Evolutionary conservation across 805 yeast species (phyloP), one percentile per base, ranked within the genome.

Genomic region (Ogataea pilisensis): DNA sequence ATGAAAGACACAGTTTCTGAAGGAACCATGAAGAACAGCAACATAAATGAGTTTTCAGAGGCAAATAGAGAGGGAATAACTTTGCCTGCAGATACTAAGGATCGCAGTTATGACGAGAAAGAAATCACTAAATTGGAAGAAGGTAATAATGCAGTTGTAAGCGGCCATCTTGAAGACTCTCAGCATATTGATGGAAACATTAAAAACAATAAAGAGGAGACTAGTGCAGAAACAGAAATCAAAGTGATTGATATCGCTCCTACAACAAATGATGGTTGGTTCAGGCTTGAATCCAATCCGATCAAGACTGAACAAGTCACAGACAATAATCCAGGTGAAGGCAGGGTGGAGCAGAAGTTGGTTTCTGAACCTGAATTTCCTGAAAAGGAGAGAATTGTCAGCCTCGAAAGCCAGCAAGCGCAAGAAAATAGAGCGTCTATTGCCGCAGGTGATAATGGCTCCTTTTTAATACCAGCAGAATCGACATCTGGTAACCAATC

Each of bases 321-420:
- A 21, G 14, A 38, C n/a, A n/a, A n/a, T n/a, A n/a, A n/a, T n/a
- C n/a, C n/a, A n/a, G n/a, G n/a, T n/a, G n/a, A n/a, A n/a, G n/a
- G n/a, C n/a, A n/a, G n/a, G n/a, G n/a, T n/a, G n/a, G n/a, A n/a
- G n/a, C n/a, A n/a, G n/a, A n/a, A n/a, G n/a, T n/a, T n/a, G n/a
- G n/a, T n/a, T n/a, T n/a, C n/a, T n/a, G n/a, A n/a, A n/a, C n/a
- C n/a, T n/a, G n/a, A n/a, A n/a, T n/a, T n/a, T n/a, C n/a, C 12
- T 7, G 41, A 39, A 34, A 49, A 43, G 22, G 48, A 27, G 13
- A 44, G 46, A 22, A 45, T 35, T 35, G 49, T 47, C 17, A 34
- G 43, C 17, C 45, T 46, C 45, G 54, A 45, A 1, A 41, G 39
- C 18, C 29, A 27, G 13, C 29, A 9, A 9, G 45, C 44, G 9